Conservation (phyloP, 2,329 filamentous ascomycete genomes). For the Pyrenophora seminiperda region DNA sequence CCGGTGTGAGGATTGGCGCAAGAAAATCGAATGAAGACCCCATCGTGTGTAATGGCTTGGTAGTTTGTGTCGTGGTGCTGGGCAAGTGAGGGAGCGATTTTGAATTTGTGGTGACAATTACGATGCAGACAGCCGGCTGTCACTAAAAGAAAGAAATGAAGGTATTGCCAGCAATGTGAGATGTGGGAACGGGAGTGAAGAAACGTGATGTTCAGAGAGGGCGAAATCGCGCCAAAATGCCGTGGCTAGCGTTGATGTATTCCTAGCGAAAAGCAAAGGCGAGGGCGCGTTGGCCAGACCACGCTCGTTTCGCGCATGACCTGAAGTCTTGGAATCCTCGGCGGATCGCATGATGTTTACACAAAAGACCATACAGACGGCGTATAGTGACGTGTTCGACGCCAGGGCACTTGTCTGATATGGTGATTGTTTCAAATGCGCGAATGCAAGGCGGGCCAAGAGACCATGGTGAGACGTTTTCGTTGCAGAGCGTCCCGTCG, state of each 20-base stretch:
- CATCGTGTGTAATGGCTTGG: constrained; percentile 22
- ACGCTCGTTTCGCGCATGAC: constrained; percentile 29
- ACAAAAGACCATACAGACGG: constrained; percentile 24
- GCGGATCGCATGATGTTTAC: constrained; percentile 26
- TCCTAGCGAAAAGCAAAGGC: constrained; percentile 14
- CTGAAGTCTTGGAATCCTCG: constrained; percentile 19
- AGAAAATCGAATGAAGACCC: constrained; percentile 33
- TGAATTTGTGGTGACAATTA: constrained; percentile 2
- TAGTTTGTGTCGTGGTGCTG: not conserved
- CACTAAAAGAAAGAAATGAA: constrained; percentile 11
- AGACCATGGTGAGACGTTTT: constrained; percentile 30
- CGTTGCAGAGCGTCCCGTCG: constrained; percentile 18
- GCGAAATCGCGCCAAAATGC: constrained; percentile 17
- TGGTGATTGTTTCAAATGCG: constrained; percentile 28
- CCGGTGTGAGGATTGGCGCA: constrained; percentile 39
- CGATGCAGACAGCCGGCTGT: constrained; percentile 30
- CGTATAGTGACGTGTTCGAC: constrained; percentile 15
- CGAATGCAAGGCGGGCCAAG: constrained; percentile 30
- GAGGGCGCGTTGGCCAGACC: constrained; percentile 32
- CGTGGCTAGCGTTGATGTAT: constrained; percentile 22
- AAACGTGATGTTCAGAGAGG: constrained; percentile 16
- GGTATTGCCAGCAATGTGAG: constrained; percentile 16
- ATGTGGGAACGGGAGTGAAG: constrained; percentile 10
- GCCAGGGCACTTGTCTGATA: constrained; percentile 18
- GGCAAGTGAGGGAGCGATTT: not conserved